Base-by-base conservation (phyloP, 257 asterid species). In the Thymus mandschuricus region DNA sequence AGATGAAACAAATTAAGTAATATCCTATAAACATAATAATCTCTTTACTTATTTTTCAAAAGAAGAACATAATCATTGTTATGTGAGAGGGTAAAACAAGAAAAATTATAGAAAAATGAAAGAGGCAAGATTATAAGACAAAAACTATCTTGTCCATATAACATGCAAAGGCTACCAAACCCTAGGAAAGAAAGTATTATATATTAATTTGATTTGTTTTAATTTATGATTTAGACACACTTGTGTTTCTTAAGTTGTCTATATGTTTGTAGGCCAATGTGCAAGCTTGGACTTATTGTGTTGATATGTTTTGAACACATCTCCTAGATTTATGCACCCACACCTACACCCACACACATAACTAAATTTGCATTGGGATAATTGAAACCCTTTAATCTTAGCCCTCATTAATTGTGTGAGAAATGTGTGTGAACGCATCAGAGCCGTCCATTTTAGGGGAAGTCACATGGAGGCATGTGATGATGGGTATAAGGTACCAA, bases 401-500 rank as follows among this genome's bases (percentile, higher is more conserved):
- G 27, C 15, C 10, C 21, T 21, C 21, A 21, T 21, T 27, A 15
- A 29, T 52, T 54, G 38, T 63, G 2, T 55, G 8, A 38, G 28
- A 61, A 51, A 30, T 29, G 78, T 8, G 80, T 77, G 83, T 79
- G 82, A 79, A 75, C 57, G 7, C 60, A 77, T 75, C 66, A 56
- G 75, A 43, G 83, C 68, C 81, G 30, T 78, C 80, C 70, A 72
- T 73, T 51, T 0, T 11, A 48, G 75, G 79, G 78, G 64, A 21
- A 62, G 55, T 80, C 96, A 87, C 96, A 84, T 89, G 95, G 82
- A 84, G 80, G 83, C 91, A 89, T 81, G 92, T 87, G 96, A 4
- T 67, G 58, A 48, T 61, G 45, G 31, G 31, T 31, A 8, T 3
- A 30, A 75, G 57, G 76, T 62, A 81, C 81, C 79, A 73, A 83